These are phyloP conservation scores for Termitomyces sp. DNA, from an alignment of 768 basidiomycete species.

Conservation along the genomic window DNA sequence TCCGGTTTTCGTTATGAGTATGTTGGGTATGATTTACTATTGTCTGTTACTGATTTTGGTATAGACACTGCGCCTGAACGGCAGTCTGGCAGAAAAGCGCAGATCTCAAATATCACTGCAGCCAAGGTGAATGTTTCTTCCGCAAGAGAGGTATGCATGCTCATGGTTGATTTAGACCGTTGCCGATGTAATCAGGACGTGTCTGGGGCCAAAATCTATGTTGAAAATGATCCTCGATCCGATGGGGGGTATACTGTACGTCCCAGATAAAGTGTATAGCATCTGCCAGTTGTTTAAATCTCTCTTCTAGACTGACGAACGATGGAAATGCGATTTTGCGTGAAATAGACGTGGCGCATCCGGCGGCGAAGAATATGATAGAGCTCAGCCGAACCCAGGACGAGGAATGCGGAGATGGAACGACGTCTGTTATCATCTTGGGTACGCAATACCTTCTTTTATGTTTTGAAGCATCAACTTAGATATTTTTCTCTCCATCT, in stretches of 20 bases:
- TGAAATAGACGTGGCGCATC: conserved; percentile 98
- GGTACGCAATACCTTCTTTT: conserved; percentile 40
- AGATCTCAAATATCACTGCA: conserved; percentile 94
- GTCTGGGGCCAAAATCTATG: conserved; percentile 97
- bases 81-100: conserved; percentile 91
- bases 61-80: conserved; percentile 91
- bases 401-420: conserved; percentile 98
- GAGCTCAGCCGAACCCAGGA: conserved; percentile 97
- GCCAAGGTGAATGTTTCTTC: conserved; percentile 66
- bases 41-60: not conserved
- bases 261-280: conserved; percentile 9
- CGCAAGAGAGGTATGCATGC: not conserved
- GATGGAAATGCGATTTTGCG: conserved; percentile 99
- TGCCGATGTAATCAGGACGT: conserved; percentile 96
- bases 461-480: not conserved
- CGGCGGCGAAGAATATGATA: conserved; percentile 99
- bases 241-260: conserved; percentile 97
- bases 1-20: conserved; percentile 83
- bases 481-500: not conserved
- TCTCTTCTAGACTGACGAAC: conserved; percentile 71
- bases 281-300: not conserved
- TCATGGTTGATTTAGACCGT: conserved; percentile 59
- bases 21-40: conserved; percentile 10
- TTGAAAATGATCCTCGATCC: conserved; percentile 99
- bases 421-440: conserved; percentile 96